Conservation (phyloP, 148 eudicot genomes). For the Polygonum aviculare region DNA sequence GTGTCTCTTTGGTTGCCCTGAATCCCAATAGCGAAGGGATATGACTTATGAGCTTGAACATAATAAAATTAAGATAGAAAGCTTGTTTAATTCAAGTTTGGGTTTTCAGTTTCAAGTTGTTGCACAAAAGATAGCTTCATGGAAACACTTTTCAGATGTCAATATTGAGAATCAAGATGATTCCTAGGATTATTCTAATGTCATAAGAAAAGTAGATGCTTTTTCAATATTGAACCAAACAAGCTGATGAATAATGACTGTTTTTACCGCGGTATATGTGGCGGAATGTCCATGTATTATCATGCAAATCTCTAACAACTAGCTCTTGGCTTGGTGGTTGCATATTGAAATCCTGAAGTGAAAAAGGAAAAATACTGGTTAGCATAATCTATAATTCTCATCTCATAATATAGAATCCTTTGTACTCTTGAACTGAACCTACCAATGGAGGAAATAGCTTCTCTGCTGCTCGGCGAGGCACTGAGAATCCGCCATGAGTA, state of each 20-base stretch:
- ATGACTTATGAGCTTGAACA: too few species aligned
- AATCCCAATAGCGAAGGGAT: not conserved
- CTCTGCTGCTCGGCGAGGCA: constrained; percentile 98
- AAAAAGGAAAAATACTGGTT: not conserved
- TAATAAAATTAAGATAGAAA: not conserved
- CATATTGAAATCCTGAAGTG: constrained; percentile 79
- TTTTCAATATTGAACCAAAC: not conserved
- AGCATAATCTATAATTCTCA: not conserved
- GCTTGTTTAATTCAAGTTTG: too few species aligned
- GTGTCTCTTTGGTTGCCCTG: constrained; percentile 98
- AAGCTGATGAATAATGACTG: not conserved
- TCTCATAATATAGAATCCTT: not conserved
- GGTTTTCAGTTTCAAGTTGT: too few species aligned
- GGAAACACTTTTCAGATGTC: too few species aligned
- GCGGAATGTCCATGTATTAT: constrained; percentile 94
- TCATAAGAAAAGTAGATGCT: not conserved
- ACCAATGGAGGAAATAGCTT: constrained; percentile 92
- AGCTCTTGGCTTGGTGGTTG: constrained; percentile 99
- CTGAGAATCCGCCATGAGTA: constrained; percentile 98
- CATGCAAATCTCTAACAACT: constrained; percentile 91
- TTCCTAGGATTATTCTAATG: not conserved
- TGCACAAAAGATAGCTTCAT: too few species aligned
- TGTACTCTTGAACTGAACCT: constrained; percentile 11
- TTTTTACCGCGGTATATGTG: constrained; percentile 89
- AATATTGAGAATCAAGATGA: not conserved